These are phyloP conservation scores for Carpinus viminea DNA, from an alignment of 306 rosid species.

Conservation along the genomic window DNA sequence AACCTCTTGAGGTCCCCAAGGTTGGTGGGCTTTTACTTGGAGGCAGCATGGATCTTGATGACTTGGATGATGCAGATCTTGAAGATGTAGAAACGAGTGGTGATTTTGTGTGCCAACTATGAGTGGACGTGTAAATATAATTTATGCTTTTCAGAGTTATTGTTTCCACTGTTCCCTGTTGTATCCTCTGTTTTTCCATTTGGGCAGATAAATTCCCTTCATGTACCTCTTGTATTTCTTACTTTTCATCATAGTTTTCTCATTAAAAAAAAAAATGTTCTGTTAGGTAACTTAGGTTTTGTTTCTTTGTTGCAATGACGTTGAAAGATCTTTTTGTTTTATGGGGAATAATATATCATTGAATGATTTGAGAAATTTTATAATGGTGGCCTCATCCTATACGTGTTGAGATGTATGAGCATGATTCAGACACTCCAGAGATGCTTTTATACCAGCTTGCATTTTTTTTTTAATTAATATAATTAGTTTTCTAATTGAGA, in stretches of 20 bases:
- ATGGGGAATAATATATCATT: background rate
- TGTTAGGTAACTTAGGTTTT: background rate
- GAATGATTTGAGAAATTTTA: background rate
- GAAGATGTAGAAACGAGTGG: conserved; percentile 67
- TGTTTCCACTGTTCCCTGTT: conserved; percentile 15
- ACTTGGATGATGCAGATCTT: conserved; percentile 62
- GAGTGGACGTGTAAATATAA: conserved; percentile 29
- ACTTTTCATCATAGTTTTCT: conserved; percentile 18
- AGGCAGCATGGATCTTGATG: conserved; percentile 76
- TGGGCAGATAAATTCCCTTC: conserved; percentile 12
- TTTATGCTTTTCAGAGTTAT: conserved; percentile 8
- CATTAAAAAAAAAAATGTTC: background rate
- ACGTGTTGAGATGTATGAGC: background rate
- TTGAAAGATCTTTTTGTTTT: conserved; percentile 1
- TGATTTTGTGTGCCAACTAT: conserved; percentile 59
- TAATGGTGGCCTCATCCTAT: background rate
- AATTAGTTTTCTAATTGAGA: background rate
- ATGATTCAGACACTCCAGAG: background rate
- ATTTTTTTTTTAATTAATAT: background rate
- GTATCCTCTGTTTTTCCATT: conserved; percentile 5
- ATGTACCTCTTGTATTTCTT: conserved; percentile 14
- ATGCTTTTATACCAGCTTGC: background rate
- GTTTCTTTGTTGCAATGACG: conserved; percentile 1
- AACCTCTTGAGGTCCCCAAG: conserved; percentile 31
- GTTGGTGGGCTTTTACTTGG: conserved; percentile 41